Conservation (phyloP, 1,284 basidiomycete species). For the Cystobasidium slooffiae region DNA sequence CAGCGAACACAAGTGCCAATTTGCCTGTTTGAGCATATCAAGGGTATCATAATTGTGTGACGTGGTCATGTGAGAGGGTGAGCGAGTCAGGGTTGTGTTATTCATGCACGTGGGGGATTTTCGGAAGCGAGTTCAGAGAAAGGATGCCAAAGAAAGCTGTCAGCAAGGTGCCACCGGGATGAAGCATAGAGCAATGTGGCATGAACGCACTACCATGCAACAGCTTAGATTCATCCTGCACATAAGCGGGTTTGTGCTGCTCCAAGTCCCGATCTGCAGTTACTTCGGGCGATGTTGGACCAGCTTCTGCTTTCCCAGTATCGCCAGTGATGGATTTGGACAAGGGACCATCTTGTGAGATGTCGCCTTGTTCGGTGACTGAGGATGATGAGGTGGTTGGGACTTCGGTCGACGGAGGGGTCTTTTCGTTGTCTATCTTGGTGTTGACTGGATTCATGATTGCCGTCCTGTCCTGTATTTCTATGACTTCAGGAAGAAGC, state of each 20-base stretch:
- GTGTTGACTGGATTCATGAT: too few species aligned
- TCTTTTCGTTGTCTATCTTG: too few species aligned
- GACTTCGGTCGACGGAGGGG: too few species aligned
- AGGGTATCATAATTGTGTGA: too few species aligned
- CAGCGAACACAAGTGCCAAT: constrained; percentile 47
- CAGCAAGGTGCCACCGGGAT: not conserved
- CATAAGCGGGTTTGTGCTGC: not conserved
- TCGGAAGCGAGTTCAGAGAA: too few species aligned
- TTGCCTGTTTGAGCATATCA: constrained; percentile 17
- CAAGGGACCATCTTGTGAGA: constrained; percentile 6
- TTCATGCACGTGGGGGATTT: not conserved
- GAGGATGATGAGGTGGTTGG: too few species aligned
- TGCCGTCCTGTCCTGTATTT: too few species aligned
- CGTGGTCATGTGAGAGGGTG: not conserved
- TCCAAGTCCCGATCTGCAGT: constrained; percentile 7
- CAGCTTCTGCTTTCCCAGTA: not conserved
- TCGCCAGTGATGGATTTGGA: constrained; percentile 2
- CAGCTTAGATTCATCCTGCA: constrained; percentile 28
- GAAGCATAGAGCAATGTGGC: not conserved
- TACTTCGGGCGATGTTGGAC: not conserved
- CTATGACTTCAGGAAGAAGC: too few species aligned
- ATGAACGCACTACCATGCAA: constrained; percentile 27
- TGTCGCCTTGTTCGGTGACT: not conserved
- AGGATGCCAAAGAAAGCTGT: not conserved
- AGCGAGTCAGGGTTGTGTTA: not conserved